Evolutionary conservation across 352 stramenopile species (phyloP), one percentile per base, ranked within the genome.

Genomic region (Pythium aquatile): DNA sequence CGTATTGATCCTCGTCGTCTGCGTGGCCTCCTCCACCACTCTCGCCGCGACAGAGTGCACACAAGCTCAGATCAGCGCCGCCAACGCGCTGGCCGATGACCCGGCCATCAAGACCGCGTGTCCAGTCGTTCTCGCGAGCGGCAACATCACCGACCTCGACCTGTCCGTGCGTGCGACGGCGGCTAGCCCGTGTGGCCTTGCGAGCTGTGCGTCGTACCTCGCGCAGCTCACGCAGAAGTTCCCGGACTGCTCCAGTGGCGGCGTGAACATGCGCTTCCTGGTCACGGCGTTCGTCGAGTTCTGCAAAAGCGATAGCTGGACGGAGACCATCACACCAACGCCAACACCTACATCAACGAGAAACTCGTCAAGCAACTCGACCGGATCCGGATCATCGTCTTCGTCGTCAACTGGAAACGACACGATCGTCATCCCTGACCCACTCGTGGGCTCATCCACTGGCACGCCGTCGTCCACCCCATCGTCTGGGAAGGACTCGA

Each of bases 201-300:
- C 55, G 26, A 40, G 9, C 20, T 61, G 55, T 26, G 55, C 14
- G 11, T 7, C 28, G 14, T 61, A 35, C 39, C 55, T 61, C 6
- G 13, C 39, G 37, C 20, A 52, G 55, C 35, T 48, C 9, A 26
- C 26, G 24, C 16, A 39, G 9, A 57, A 57, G 28, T 28, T 61
- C 26, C 32, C 55, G 5, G 55, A 61, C 26, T 61, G 55, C 20
- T 5, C 33, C 2, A 32, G 26, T 39, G 55, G 37, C 24, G 55
- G 55, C 55, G 49, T 32, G 24, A 52, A 30, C 20, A 32, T 61
- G 10, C 28, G 32, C 5, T 1, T 37, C 1, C 55, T 61, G 14
- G 48, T 40, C 55, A 9, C 35, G 10, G 55, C 55, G 37, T 61
- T 61, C 16, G 55, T 61, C 1, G 49, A 30, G 6, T 40, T 61